Percentiles rank a stretch among this genome's conserved stretches.
Evolutionary conservation across 306 rosid genomes (phyloP).

Genomic region (Pachyrhizus erosus): DNA sequence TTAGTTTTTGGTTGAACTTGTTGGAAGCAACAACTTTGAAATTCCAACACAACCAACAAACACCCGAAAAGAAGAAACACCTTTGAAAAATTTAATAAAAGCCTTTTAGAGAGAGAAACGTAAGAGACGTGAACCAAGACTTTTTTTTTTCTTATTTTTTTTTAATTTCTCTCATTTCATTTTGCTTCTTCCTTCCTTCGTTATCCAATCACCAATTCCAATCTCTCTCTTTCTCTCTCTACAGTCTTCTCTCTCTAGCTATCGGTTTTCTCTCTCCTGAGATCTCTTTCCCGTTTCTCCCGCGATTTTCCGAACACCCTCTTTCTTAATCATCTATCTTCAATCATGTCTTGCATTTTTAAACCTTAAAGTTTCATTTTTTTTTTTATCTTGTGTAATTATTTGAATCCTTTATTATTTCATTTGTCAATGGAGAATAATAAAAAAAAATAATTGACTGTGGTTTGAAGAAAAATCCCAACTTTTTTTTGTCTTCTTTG

Average conservation of each 20-base stretch:
- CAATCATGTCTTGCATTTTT: constrained; percentile 21
- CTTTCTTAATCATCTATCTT: constrained; percentile 27
- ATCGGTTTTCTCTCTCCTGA: constrained; percentile 52
- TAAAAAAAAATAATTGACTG: neutral
- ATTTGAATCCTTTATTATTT: constrained; percentile 41
- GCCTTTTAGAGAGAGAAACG: neutral
- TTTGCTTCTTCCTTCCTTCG: constrained; percentile 36
- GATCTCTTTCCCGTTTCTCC: constrained; percentile 54
- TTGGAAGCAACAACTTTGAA: constrained; percentile 32
- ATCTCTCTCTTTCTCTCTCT: constrained; percentile 41
- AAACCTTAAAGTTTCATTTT: constrained; percentile 11
- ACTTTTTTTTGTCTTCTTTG: constrained; percentile 15
- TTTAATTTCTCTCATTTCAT: neutral
- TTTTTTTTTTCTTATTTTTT: neutral
- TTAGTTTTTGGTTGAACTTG: constrained; percentile 40
- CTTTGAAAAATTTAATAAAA: neutral
- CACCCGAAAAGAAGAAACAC: constrained; percentile 25
- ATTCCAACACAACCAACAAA: constrained; percentile 34
- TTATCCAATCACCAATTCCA: constrained; percentile 43
- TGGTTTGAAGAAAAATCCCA: constrained; percentile 25
- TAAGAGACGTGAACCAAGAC: constrained; percentile 57
- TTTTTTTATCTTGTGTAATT: constrained; percentile 17
- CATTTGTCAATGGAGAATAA: constrained; percentile 14
- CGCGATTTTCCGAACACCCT: constrained; percentile 39
- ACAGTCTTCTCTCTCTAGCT: constrained; percentile 36